Conservation (phyloP, 1,284 basidiomycete species). For the Tetrapyrgos nigripes region DNA sequence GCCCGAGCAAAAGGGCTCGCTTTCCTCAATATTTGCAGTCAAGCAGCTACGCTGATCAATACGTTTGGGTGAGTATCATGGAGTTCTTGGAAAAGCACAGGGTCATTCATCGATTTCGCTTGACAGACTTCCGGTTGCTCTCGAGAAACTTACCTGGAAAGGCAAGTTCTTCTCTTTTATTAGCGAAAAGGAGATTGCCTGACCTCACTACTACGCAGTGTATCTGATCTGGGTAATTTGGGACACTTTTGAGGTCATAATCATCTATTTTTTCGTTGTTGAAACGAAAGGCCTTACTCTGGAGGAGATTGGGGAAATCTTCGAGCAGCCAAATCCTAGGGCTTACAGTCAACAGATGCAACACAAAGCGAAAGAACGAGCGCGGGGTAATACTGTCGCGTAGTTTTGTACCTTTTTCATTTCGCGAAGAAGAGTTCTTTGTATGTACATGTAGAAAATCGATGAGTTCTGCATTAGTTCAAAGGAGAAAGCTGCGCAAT, state of each 20-base stretch:
- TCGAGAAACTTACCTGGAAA: conserved; percentile 52
- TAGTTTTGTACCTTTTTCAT: neutral
- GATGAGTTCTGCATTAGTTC: too few species aligned
- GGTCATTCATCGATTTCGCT: conserved; percentile 8
- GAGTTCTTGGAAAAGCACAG: neutral
- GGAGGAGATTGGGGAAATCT: conserved; percentile 61
- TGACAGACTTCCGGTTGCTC: conserved; percentile 50
- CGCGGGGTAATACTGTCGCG: neutral
- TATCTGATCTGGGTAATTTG: conserved; percentile 59
- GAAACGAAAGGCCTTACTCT: conserved; percentile 57
- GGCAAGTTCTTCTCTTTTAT: conserved; percentile 30
- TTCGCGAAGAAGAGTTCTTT: too few species aligned
- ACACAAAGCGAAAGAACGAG: conserved; percentile 14
- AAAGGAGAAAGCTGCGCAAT: too few species aligned
- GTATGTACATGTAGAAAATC: too few species aligned
- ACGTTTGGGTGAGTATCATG: conserved; percentile 48
- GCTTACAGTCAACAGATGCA: conserved; percentile 43
- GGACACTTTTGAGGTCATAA: conserved; percentile 59
- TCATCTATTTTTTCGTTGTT: conserved; percentile 52
- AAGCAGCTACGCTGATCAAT: conserved; percentile 50
- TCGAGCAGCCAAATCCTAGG: conserved; percentile 51
- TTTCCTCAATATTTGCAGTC: conserved; percentile 38
- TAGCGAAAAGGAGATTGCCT: neutral
- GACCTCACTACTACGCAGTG: conserved; percentile 35
- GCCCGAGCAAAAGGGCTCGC: conserved; percentile 58